Evolutionary conservation across 495 filamentous ascomycete genomes (phyloP).

Genomic region (Talaromyces stipitatus): DNA sequence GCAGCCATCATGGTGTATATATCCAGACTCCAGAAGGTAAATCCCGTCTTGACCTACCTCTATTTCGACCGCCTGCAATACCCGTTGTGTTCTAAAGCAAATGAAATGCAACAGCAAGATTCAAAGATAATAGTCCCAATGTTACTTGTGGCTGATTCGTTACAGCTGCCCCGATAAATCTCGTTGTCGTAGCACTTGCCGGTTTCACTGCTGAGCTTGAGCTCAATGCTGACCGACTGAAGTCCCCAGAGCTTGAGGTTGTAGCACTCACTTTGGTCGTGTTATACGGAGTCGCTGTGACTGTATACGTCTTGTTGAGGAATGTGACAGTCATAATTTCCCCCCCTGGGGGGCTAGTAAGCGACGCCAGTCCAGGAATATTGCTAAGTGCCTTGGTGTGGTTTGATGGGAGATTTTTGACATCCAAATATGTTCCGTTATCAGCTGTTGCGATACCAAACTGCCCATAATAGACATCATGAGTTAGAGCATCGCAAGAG

Average conservation of each 20-base stretch:
- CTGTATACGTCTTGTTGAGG: not conserved
- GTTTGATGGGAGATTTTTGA: constrained; percentile 1
- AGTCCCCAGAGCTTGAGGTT: not conserved
- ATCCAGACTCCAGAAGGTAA: too few relatives aligned
- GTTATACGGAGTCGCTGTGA: not conserved
- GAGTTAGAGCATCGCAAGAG: not conserved
- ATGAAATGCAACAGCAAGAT: not conserved
- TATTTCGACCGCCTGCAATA: not conserved
- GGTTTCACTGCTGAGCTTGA: not conserved
- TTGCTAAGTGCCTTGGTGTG: constrained; percentile 4
- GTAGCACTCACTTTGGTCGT: not conserved
- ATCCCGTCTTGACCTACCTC: too few relatives aligned
- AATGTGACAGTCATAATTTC: constrained; percentile 2
- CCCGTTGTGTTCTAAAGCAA: not conserved
- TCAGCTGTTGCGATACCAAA: constrained; percentile 4
- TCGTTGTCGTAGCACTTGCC: not conserved
- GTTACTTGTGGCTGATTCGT: not conserved
- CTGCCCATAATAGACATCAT: not conserved
- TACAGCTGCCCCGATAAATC: not conserved
- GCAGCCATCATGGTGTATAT: too few relatives aligned
- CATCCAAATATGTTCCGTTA: constrained; percentile 5
- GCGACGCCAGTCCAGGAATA: not conserved
- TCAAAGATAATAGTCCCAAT: not conserved
- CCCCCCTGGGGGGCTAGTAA: constrained; percentile 6
- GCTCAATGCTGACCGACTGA: not conserved